These are phyloP conservation scores for Neospora caninum DNA, from an alignment of 169 alveolate genomes.

Conservation along the genomic window DNA sequence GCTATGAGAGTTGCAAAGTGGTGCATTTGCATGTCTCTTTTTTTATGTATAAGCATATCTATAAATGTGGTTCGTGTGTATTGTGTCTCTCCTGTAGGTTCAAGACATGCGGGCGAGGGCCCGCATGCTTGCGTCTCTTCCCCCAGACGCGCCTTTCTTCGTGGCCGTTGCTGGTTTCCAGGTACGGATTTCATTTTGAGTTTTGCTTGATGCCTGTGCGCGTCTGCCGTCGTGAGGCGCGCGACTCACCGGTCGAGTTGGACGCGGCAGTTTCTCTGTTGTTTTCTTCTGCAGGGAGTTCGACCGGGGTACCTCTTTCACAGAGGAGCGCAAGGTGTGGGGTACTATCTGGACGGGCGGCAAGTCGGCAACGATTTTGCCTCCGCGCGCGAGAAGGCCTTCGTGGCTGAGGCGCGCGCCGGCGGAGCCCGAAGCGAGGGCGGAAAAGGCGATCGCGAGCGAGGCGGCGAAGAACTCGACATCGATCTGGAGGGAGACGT, in stretches of 20 bases:
- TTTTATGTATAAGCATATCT: not conserved
- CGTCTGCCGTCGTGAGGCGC: too few species aligned
- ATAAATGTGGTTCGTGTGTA: not conserved
- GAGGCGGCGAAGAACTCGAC: not conserved
- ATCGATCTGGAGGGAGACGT: conserved; percentile 14
- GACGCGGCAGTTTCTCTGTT: not conserved
- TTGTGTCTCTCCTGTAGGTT: not conserved
- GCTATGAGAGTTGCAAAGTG: too few species aligned
- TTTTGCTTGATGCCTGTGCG: too few species aligned
- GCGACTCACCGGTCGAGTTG: not conserved
- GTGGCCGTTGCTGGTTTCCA: not conserved
- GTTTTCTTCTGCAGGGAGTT: not conserved
- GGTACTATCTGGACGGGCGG: conserved; percentile 55
- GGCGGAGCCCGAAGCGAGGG: not conserved
- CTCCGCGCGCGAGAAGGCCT: conserved; percentile 11
- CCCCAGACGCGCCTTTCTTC: not conserved
- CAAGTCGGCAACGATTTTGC: conserved; percentile 32
- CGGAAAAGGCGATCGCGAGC: not conserved
- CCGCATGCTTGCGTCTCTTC: conserved; percentile 15
- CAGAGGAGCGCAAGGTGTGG: conserved; percentile 49
- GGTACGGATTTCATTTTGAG: not conserved
- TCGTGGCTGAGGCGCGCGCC: not conserved
- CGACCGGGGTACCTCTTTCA: conserved; percentile 55
- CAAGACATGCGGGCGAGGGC: conserved; percentile 31
- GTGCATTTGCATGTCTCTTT: too few species aligned